Conservation (phyloP, 2,329 filamentous ascomycete species). For the Aspergillus tubingensis region DNA sequence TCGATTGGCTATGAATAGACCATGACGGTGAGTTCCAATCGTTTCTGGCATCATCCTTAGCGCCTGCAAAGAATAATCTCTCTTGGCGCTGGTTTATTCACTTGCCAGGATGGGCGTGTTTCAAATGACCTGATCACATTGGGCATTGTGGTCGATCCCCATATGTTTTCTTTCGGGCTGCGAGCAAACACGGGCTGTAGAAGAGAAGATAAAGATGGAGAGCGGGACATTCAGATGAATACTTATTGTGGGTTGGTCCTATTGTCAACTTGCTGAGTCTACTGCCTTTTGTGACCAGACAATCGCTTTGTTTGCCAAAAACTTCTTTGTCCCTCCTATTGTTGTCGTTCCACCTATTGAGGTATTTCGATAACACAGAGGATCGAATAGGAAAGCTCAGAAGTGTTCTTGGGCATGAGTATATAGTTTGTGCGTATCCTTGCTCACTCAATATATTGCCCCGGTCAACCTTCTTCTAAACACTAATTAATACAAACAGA, state of each 20-base stretch:
- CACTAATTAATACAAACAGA: constrained; percentile 8
- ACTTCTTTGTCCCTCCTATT: constrained; percentile 2
- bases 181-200: background rate
- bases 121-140: constrained; percentile 12
- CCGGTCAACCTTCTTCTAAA: background rate
- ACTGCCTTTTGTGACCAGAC: background rate
- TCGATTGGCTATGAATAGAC: constrained; percentile 21
- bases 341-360: background rate
- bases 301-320: background rate
- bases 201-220: constrained; percentile 4
- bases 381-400: background rate
- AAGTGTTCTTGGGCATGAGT: background rate
- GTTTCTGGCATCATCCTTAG: constrained; percentile 12
- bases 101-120: constrained; percentile 8
- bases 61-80: constrained; percentile 13
- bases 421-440: background rate
- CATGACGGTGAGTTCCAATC: constrained; percentile 5
- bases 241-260: constrained; percentile 5
- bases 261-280: background rate
- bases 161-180: constrained; percentile 1
- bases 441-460: background rate
- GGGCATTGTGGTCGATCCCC: background rate
- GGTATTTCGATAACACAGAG: background rate
- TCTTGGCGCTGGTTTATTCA: constrained; percentile 11
- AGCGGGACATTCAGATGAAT: background rate